Percentiles rank a stretch among this genome's conserved stretches.
Conservation (phyloP, 1,284 basidiomycete genomes). For the Melampsora abietis-canadensis region DNA sequence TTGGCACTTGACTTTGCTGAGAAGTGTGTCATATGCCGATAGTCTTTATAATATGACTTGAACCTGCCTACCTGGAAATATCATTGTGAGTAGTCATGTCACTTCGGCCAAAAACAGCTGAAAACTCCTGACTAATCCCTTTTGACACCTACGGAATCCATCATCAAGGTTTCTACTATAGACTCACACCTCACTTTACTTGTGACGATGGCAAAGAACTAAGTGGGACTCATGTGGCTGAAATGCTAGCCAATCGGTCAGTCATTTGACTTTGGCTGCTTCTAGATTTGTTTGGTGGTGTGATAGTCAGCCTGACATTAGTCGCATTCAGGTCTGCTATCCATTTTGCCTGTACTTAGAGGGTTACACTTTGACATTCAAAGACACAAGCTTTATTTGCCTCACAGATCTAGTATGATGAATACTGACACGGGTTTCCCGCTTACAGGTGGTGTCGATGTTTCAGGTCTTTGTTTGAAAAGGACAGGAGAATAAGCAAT, state of each 20-base stretch:
- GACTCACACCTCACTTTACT: slow-evolving; percentile 33
- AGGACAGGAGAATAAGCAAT: too few species aligned
- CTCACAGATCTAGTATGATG: slow-evolving; percentile 43
- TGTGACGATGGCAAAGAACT: slow-evolving; percentile 21
- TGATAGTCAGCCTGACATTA: background rate
- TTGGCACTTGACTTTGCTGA: background rate
- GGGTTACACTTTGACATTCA: slow-evolving; percentile 67
- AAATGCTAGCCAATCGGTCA: slow-evolving; percentile 32
- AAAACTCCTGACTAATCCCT: background rate
- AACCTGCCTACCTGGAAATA: slow-evolving; percentile 18
- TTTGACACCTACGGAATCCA: slow-evolving; percentile 23
- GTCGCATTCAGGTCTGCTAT: slow-evolving; percentile 47
- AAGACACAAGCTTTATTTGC: slow-evolving; percentile 61
- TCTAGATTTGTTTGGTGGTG: background rate
- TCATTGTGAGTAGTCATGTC: slow-evolving; percentile 21
- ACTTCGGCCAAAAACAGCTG: too few species aligned
- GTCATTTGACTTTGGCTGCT: background rate
- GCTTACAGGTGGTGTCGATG: slow-evolving; percentile 45
- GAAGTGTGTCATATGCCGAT: too few species aligned
- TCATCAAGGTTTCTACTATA: slow-evolving; percentile 38
- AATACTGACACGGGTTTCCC: slow-evolving; percentile 55
- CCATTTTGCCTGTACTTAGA: slow-evolving; percentile 68
- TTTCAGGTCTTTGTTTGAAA: too few species aligned
- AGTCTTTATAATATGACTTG: background rate
- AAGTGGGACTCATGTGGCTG: slow-evolving; percentile 14